Evolutionary conservation across 305 asterid genomes (phyloP).

Genomic region (Fraxinus dipetala): DNA sequence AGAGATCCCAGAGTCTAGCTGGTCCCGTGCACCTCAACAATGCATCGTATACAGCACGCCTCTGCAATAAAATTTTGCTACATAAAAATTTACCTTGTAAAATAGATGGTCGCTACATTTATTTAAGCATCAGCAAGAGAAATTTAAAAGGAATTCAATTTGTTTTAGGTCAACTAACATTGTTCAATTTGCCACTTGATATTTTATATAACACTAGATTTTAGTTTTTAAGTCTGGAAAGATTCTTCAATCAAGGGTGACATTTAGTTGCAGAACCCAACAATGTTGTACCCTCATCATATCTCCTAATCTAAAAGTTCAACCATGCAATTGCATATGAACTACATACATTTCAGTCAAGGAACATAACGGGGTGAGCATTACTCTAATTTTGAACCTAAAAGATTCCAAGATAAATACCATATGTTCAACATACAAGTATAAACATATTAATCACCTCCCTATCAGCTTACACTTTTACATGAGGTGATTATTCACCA

Average conservation of each 20-base stretch:
- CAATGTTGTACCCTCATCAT: not conserved
- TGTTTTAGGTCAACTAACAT: not conserved
- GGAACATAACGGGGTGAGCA: not conserved
- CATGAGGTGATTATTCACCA: not conserved
- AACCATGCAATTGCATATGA: not conserved
- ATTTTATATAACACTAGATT: not conserved
- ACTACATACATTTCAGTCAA: not conserved
- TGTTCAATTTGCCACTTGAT: not conserved
- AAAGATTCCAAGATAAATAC: not conserved
- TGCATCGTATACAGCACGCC: slow-evolving; percentile 86
- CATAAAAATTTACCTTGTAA: slow-evolving; percentile 17
- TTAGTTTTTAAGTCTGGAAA: not conserved
- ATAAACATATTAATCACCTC: not conserved
- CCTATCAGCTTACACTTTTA: not conserved
- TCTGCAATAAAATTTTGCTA: slow-evolving; percentile 43
- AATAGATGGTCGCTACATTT: slow-evolving; percentile 9
- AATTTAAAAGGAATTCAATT: not conserved
- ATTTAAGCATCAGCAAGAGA: slow-evolving; percentile 14
- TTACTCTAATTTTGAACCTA: not conserved
- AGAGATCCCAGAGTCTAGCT: slow-evolving; percentile 82
- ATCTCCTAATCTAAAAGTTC: not conserved
- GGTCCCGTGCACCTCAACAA: slow-evolving; percentile 73
- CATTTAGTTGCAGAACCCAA: not conserved
- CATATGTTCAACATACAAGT: not conserved
- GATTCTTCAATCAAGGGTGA: not conserved